Evolutionary conservation across 2,329 filamentous ascomycete genomes (phyloP), one percentile per base, ranked within the genome.

Genomic region (Ramularia endophylla): DNA sequence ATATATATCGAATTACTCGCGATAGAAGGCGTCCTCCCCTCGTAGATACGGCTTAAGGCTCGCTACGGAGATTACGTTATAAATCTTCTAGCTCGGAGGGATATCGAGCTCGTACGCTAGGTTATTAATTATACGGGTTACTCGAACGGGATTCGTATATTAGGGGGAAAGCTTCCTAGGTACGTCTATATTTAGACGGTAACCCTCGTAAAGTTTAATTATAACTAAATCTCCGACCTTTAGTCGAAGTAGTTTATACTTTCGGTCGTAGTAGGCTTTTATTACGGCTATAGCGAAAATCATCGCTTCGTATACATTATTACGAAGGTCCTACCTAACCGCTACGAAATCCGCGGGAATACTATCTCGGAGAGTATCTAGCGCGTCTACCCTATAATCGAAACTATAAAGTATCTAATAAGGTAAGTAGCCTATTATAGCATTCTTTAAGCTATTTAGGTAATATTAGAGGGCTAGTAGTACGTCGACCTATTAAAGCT

Each of bases 51-150:
- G 13, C 22, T 37, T n/a, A 7, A 37, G 22, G 34, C 15, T 13
- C 2, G 34, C 20, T 9, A 37, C 12, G 3, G 11, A 37, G 3
- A 37, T 15, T 3, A 37, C n/a, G 2, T 8, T 18, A 22, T 37
- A 37, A 16, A 37, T 37, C 4, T 37, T 37, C 28, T 31, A 31
- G 3, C 8, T 16, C 17, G 17, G 28, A 2, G 36, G 37, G 12
- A 40, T 25, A 13, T 40, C 28, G 9, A 40, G 37, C 27, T 20
- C 11, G 18, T 40, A 40, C 15, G 19, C 16, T 11, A 40, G 37
- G 6, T 20, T 16, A 16, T 31, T 32, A 5, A 27, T 16, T 4
- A 40, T 29, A 17, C 29, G 7, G 15, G 27, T 17, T 15, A 32
- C 17, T 13, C n/a, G 19, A 27, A 40, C 12, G 3, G 13, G 37